Conservation (phyloP, 1,139 yeast species). For the Scheffersomyces quercinus region DNA sequence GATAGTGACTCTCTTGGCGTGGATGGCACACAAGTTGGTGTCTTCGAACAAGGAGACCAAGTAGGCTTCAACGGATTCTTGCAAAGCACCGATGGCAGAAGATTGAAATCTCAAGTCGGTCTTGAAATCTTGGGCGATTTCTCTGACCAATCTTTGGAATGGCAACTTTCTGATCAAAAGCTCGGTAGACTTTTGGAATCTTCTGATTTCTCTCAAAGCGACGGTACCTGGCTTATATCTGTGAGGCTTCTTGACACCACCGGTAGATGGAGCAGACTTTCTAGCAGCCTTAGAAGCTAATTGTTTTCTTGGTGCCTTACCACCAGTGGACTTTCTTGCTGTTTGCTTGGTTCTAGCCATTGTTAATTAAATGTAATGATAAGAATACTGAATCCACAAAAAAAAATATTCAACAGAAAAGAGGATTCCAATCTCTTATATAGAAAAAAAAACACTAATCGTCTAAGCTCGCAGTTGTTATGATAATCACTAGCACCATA, state of each 20-base stretch:
- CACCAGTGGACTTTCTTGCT: conserved; percentile 98
- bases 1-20: conserved; percentile 83
- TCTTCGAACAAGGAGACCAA: conserved; percentile 87
- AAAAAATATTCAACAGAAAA: not conserved
- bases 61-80: conserved; percentile 99
- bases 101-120: conserved; percentile 98
- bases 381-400: not conserved
- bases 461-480: too few relatives aligned
- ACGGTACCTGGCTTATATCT: conserved; percentile 99
- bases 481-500: too few relatives aligned
- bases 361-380: conserved; percentile 21
- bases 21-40: conserved; percentile 98
- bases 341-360: conserved; percentile 99
- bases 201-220: conserved; percentile 98
- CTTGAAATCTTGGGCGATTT: conserved; percentile 97
- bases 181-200: conserved; percentile 98
- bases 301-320: conserved; percentile 99
- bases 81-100: conserved; percentile 97
- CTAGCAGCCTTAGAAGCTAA: conserved; percentile 99
- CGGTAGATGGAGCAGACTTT: conserved; percentile 96
- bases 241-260: conserved; percentile 99
- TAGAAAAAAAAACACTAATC: too few relatives aligned
- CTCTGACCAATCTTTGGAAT: conserved; percentile 98
- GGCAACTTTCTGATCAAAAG: conserved; percentile 96
- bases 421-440: not conserved